phyloP scores from a whole-genome alignment of 1,139 yeast species.

The Candida glucosophila region DNA sequence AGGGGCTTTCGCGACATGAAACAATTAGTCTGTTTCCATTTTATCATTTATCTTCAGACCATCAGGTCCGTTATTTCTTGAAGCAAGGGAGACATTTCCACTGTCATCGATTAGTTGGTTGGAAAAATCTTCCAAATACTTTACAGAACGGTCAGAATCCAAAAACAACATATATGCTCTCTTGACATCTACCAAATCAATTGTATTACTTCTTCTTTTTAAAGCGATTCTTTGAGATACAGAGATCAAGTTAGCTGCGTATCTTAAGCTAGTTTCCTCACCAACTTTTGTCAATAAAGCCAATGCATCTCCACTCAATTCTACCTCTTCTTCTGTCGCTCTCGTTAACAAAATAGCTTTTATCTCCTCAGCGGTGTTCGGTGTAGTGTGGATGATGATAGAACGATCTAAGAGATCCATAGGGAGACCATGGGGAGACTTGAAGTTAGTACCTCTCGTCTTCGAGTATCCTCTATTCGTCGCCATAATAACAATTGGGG shows the following conservation, averaged over 20 bases:
- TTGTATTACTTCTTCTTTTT: constrained; percentile 64
- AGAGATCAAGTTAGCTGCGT: constrained; percentile 84
- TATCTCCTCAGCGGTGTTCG: constrained; percentile 75
- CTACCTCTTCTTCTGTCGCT: constrained; percentile 96
- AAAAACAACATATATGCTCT: constrained; percentile 81
- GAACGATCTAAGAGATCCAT: constrained; percentile 89
- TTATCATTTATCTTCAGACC: constrained; percentile 5
- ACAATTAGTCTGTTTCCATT: constrained; percentile 6
- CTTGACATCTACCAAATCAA: constrained; percentile 80
- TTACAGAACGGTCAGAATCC: constrained; percentile 83
- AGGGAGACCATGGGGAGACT: constrained; percentile 95
- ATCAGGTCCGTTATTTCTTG: constrained; percentile 5
- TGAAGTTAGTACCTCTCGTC: constrained; percentile 89
- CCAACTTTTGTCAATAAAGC: constrained; percentile 90
- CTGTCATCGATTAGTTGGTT: constrained; percentile 65
- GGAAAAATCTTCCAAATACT: constrained; percentile 62
- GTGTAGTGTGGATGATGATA: constrained; percentile 79
- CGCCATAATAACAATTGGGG: constrained; percentile 98
- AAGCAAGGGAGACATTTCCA: constrained; percentile 53
- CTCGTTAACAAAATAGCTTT: constrained; percentile 79
- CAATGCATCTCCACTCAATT: constrained; percentile 72
- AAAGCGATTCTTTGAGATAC: constrained; percentile 80
- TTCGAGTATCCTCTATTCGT: constrained; percentile 91
- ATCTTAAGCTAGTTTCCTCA: constrained; percentile 83
- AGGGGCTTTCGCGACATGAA: no score